Base-by-base conservation (phyloP, 1,284 basidiomycete species). In the Mycena citricolor region DNA sequence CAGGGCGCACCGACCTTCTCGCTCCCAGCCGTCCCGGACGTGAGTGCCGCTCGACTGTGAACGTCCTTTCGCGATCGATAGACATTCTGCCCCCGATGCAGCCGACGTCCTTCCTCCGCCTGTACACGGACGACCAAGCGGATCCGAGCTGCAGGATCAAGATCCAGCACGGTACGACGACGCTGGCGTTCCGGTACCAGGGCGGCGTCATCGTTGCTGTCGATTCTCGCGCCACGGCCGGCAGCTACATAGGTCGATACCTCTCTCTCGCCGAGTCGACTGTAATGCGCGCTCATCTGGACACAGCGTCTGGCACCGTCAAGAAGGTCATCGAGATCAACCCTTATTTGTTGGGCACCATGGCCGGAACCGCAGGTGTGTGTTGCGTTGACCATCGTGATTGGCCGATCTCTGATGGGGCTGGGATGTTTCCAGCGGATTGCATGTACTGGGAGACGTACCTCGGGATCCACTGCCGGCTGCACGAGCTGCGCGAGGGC, bases 291-390 rank as follows among this genome's bases (percentile, higher is more conserved):
- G 29, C 38, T 26, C 44, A 14, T 23, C 16, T 35, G 8, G 32
- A 32, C 42, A 16, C 54, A 94, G 93, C 93, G 0, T 90, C 83
- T 23, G 93, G 93, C 39, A 97, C 93, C 13, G 90, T 97, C 49
- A 95, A 94, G 77, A 97, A 97, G 74, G 94, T 99, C 51, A 98
- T 99, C 58, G 97, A 98, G 73, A 99, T 99, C 70, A 99, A 99
- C 72, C 93, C 93, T 32, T 98, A 95, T 72, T 70, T 99, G 37
- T 79, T 99, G 24, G 97, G 95, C 46, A 98, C 94, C 2, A 98
- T 98, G 94, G 94, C 94, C 49, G 95, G 94, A 70, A 94, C 94
- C 69, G 94, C 94, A 54, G 92, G 92, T 90, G 58, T 31, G 76
- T 68, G 21, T 31, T 32, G 1, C 12, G 25, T 21, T 20, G 32